Evolutionary conservation across 352 stramenopile genomes (phyloP), one percentile per base, ranked within the genome.

Genomic region (Globisporangium alternatum): DNA sequence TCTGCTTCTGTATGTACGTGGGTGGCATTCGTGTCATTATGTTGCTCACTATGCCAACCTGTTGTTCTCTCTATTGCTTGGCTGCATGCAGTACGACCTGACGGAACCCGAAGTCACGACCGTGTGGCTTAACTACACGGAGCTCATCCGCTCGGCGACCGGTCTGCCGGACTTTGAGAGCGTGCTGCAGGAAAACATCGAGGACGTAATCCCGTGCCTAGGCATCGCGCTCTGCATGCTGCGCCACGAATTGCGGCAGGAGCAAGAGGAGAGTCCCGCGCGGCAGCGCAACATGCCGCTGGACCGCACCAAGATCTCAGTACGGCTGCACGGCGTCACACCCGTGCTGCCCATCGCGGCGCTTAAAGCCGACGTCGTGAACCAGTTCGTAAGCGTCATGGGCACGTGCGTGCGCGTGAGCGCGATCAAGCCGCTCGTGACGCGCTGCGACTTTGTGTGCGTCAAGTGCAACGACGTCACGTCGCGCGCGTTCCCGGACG

Each of bases 371-470:
- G 76, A 90, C 58, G 75, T 89, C 22, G 76, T 96, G 33, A 84
- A 87, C 56, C 79, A 90, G 62, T 91, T 97, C 35, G 83, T 96
- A 43, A 85, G 80, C 54, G 74, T 88, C 48, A 65, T 77, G 13
- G 79, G 78, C 39, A 96, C 81, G 2, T 85, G 94, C 25, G 87
- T 96, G 54, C 73, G 89, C 41, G 88, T 95, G 61, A 92, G 85
- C 58, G 84, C 81, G 9, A 93, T 96, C 62, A 90, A 91, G 56
- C 89, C 88, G 8, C 69, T 96, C 56, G 89, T 96, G 54, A 89
- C 78, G 53, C 83, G 83, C 41, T 96, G 90, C 65, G 85, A 93
- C 64, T 97, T 97, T 79, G 73, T 87, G 35, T 97, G 90, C 59
- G 71, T 72, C 54, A 90, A 90, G 56, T 97, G 90, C 68, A 81